Evolutionary conservation across 306 rosid species (phyloP).

Genomic region (Luffa acutangula): DNA sequence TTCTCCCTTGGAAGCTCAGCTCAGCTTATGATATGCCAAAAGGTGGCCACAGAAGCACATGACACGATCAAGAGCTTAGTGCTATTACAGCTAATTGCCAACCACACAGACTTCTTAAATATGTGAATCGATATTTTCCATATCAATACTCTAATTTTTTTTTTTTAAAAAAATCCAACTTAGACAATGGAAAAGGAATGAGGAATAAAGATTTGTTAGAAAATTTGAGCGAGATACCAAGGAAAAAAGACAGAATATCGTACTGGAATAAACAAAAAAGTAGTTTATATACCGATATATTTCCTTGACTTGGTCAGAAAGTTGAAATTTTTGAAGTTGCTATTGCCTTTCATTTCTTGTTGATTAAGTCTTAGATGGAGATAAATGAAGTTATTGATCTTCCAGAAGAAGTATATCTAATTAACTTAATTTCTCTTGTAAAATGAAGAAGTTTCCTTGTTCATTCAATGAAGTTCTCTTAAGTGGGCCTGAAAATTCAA

Average conservation of each 20-base stretch:
- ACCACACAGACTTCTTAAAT: conserved; percentile 20
- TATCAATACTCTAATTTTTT: background rate
- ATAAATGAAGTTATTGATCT: conserved; percentile 23
- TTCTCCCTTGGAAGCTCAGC: conserved; percentile 8
- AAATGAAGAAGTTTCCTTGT: conserved; percentile 13
- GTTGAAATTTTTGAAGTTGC: background rate
- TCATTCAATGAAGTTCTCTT: background rate
- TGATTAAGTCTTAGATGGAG: background rate
- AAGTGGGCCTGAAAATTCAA: background rate
- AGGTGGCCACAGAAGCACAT: background rate
- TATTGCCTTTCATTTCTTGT: background rate
- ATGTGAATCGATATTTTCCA: background rate
- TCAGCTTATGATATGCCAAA: background rate
- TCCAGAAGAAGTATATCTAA: conserved; percentile 19
- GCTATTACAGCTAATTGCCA: conserved; percentile 14
- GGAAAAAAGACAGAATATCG: background rate
- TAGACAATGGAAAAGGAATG: background rate
- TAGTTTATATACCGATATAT: background rate
- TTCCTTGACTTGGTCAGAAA: conserved; percentile 3
- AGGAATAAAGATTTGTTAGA: background rate
- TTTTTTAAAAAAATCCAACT: background rate
- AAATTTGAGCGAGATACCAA: background rate
- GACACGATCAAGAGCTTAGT: conserved; percentile 17
- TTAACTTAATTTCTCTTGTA: background rate
- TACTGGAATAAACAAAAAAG: background rate